These are phyloP conservation scores for Cercospora sojina DNA, from an alignment of 2,329 filamentous ascomycete genomes.

Conservation along the genomic window DNA sequence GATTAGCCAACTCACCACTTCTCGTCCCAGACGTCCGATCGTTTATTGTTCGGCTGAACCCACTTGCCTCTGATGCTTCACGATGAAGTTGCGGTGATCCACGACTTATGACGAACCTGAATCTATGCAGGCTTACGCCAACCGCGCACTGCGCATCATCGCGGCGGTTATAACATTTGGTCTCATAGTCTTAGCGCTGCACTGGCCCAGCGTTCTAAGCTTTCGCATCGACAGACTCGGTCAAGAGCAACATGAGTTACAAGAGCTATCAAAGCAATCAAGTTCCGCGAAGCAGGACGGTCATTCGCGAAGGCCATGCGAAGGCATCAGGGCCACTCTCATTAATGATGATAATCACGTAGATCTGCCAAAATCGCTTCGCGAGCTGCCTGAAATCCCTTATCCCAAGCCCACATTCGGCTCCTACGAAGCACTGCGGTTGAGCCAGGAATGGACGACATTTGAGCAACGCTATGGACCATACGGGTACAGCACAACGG, in stretches of 20 bases:
- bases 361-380: not conserved
- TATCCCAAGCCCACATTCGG: constrained; percentile 18
- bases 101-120: not conserved
- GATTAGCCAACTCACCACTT: not conserved
- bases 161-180: not conserved
- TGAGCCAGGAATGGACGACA: constrained; percentile 62
- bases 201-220: not conserved
- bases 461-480: constrained; percentile 43
- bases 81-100: not conserved
- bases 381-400: not conserved
- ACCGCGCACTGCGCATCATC: not conserved
- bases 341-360: not conserved
- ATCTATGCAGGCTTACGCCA: not conserved
- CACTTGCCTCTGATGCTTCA: not conserved
- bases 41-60: not conserved
- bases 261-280: not conserved
- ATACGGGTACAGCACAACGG: not conserved
- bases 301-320: not conserved
- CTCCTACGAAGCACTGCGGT: constrained; percentile 24
- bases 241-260: not conserved
- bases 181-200: not conserved
- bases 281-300: not conserved
- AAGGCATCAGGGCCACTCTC: not conserved
- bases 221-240: not conserved
- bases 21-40: not conserved